These are phyloP conservation scores for Boletus barrowsii DNA, from an alignment of 768 basidiomycete species.

Conservation along the genomic window DNA sequence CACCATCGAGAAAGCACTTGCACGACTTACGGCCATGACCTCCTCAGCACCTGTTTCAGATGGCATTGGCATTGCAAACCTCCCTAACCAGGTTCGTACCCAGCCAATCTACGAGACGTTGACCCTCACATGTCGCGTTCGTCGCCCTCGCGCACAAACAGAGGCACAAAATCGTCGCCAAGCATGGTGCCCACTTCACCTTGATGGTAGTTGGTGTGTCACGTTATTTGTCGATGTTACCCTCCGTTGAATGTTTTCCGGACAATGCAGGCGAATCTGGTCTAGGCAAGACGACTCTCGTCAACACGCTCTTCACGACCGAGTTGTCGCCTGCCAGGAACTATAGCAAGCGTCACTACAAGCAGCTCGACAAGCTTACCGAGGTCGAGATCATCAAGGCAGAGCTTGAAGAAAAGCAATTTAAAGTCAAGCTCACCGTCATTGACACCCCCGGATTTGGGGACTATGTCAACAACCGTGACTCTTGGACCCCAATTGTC, in stretches of 20 bases:
- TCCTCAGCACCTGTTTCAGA: slow-evolving; percentile 44
- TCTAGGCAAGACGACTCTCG: slow-evolving; percentile 93
- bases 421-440: slow-evolving; percentile 98
- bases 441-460: slow-evolving; percentile 99
- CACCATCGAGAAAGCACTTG: slow-evolving; percentile 16
- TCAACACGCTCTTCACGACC: slow-evolving; percentile 98
- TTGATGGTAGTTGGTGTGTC: slow-evolving; percentile 93
- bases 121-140: neutral
- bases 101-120: neutral
- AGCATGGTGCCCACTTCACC: slow-evolving; percentile 96
- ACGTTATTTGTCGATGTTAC: neutral
- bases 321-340: slow-evolving; percentile 91
- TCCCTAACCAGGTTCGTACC: slow-evolving; percentile 88
- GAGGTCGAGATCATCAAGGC: slow-evolving; percentile 99
- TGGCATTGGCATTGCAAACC: slow-evolving; percentile 92
- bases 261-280: slow-evolving; percentile 81
- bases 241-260: neutral
- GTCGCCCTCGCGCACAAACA: slow-evolving; percentile 29
- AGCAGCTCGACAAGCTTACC: slow-evolving; percentile 98
- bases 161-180: slow-evolving; percentile 99
- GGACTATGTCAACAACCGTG: slow-evolving; percentile 99
- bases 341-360: slow-evolving; percentile 83
- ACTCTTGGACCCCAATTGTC: slow-evolving; percentile 97
- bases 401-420: slow-evolving; percentile 97
- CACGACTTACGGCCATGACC: slow-evolving; percentile 22